Evolutionary conservation across 1,284 basidiomycete genomes (phyloP), one percentile per base, ranked within the genome.

Genomic region (Schizophyllum commune): DNA sequence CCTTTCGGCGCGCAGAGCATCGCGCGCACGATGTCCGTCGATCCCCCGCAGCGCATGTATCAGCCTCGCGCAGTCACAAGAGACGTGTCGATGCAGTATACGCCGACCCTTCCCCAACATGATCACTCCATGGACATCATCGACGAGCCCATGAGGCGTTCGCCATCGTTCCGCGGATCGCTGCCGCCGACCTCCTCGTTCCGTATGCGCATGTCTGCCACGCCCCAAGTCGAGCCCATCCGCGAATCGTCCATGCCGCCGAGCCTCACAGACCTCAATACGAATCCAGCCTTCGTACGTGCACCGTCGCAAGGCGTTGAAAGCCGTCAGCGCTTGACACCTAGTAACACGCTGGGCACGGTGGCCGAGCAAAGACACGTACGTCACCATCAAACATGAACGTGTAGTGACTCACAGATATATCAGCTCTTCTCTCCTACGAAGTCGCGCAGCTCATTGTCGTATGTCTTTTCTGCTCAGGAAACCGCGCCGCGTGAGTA

Each of bases 191-290:
- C 53, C 77, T 47, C 79, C 20, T 79, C 78, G 34, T 83, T 88
- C 68, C 82, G 82, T 39, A 76, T 88, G 75, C 84, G 86, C 64
- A 79, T 80, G 27, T 85, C 86, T 13, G 73, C 87, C 64, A 89
- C 88, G 4, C 89, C 89, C 5, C 84, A 86, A 67, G 84, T 84
- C 15, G 74, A 76, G n/a, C 78, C 77, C 32, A 72, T 71, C 9
- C 83, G 86, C 64, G 85, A 87, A 64, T 70, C 72, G 47, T 86
- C 86, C 17, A 88, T 88, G 65, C 89, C 88, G n/a, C 88, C 88
- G 27, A 79, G 85, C 5, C 69, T 90, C 32, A 77, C 78, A 54
- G 64, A 80, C 58, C 78, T 91, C 32, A 76, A 78, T 64, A 78
- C 82, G 19, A 84, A 86, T 66, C 88, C 88, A 17, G 76, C 81